These are phyloP conservation scores for Chenopodium album DNA, from an alignment of 148 eudicot species.

Conservation along the genomic window DNA sequence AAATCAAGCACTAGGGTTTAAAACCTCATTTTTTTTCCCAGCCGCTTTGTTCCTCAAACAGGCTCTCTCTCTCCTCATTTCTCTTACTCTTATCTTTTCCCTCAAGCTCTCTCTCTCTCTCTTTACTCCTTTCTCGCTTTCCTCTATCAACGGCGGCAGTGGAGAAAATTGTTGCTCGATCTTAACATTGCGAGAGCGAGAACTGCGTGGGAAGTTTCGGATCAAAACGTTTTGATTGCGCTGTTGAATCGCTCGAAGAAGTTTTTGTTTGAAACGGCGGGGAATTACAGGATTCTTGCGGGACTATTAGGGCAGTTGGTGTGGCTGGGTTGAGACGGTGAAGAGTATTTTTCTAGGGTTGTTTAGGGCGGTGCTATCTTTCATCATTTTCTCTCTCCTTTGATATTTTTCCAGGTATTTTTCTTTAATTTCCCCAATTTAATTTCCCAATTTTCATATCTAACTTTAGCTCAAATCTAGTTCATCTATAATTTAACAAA, in stretches of 20 bases:
- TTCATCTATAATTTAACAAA: too few species aligned
- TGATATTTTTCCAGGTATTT: slow-evolving; percentile 25
- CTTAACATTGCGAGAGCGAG: slow-evolving; percentile 71
- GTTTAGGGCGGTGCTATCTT: background rate
- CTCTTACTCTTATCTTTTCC: too few species aligned
- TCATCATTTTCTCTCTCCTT: background rate
- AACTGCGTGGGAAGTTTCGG: slow-evolving; percentile 80
- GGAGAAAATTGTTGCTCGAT: slow-evolving; percentile 45
- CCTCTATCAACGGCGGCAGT: too few species aligned
- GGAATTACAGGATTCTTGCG: slow-evolving; percentile 52
- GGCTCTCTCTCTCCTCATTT: too few species aligned
- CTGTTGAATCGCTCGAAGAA: slow-evolving; percentile 72
- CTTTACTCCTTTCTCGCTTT: too few species aligned
- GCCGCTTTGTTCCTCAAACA: too few species aligned
- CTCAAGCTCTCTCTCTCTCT: too few species aligned
- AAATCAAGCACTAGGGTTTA: too few species aligned
- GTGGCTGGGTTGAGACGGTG: too few species aligned
- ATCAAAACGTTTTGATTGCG: slow-evolving; percentile 57
- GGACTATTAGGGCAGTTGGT: background rate
- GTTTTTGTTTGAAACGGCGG: slow-evolving; percentile 50
- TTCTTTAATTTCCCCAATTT: background rate
- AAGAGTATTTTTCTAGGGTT: too few species aligned
- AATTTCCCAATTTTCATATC: background rate
- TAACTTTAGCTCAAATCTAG: background rate
- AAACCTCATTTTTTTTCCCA: too few species aligned